These are phyloP conservation scores for Metarhizium humberi DNA, from an alignment of 2,329 filamentous ascomycete genomes.

Conservation along the genomic window DNA sequence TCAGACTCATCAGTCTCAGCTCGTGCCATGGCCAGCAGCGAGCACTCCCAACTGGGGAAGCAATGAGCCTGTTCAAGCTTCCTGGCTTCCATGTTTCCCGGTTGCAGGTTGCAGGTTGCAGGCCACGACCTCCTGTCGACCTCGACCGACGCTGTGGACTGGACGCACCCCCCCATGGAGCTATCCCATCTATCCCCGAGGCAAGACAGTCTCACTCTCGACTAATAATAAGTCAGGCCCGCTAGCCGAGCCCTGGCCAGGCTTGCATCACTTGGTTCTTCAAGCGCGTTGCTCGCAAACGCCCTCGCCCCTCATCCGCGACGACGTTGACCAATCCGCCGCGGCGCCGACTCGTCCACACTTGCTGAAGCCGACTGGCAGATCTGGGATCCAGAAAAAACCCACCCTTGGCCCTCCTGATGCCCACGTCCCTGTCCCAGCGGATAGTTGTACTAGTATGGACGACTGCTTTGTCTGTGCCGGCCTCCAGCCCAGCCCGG, in stretches of 20 bases:
- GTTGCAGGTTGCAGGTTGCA: no score
- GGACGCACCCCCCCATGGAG: no score
- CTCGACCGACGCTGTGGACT: no score
- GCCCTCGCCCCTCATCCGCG: neutral
- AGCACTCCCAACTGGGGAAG: no score
- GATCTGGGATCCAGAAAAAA: constrained; percentile 2
- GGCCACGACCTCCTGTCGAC: no score
- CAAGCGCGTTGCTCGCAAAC: neutral
- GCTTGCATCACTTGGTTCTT: neutral
- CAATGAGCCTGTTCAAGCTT: no score
- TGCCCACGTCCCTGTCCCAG: neutral
- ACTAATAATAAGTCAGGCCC: neutral
- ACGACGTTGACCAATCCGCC: neutral
- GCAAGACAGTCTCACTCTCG: neutral
- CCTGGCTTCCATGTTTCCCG: no score
- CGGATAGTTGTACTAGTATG: neutral
- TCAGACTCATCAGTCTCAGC: neutral
- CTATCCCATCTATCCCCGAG: neutral
- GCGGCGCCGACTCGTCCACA: neutral
- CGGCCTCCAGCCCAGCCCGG: neutral
- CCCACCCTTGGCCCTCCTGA: neutral
- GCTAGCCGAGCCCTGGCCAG: neutral
- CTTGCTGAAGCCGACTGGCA: constrained; percentile 1
- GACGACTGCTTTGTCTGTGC: neutral
- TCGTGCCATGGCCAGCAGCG: neutral